Base-by-base conservation (phyloP, 2,329 filamentous ascomycete species). In the Aureobasidium lini region DNA sequence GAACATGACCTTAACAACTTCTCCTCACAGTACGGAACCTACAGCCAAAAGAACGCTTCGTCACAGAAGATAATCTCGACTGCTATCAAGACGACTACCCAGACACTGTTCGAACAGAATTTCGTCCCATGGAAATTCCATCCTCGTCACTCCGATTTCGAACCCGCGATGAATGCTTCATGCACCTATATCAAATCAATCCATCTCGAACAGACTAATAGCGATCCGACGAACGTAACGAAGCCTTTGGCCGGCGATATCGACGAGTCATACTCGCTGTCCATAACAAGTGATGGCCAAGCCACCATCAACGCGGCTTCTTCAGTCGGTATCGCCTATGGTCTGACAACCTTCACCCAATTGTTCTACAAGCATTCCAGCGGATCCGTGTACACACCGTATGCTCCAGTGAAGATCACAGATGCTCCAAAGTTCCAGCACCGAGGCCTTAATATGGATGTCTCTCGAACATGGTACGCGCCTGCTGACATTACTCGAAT, bases 61-160 rank as follows among this genome's bases (percentile, higher is more conserved):
- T 42, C 46, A 5, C 56, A 56, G 8, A 53, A 82, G 72, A 75
- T 81, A 10, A 65, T 81, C 15, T 68, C 75, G 23, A 73, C 71
- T 59, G 78, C 79, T 7, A 75, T 81, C 34, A 64, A 74, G 23
- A 81, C 87, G 48, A 79, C 86, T 9, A 75, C 85, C 63, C 72
- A 79, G 28, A 82, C 80, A 60, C 83, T 93, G 59, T 88, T 91
- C 72, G 73, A 81, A 29, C 76, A 86, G 61, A 84, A 82, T 65
- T 84, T 92, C 62, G 81, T 90, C 15, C 89, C 90, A 0, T 94
- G 89, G 89, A 90, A 86, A 74, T 82, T 94, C 59, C 81, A 87
- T 63, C 79, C 81, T 28, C 82, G 86, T 36, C 79, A 84, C 65
- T 79, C 81, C 59, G 68, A 81, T 42, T 87, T 84, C 63, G 88